Base-by-base conservation (phyloP, 202 grass and related monocot genomes). In the Saccharum hybrid region DNA sequence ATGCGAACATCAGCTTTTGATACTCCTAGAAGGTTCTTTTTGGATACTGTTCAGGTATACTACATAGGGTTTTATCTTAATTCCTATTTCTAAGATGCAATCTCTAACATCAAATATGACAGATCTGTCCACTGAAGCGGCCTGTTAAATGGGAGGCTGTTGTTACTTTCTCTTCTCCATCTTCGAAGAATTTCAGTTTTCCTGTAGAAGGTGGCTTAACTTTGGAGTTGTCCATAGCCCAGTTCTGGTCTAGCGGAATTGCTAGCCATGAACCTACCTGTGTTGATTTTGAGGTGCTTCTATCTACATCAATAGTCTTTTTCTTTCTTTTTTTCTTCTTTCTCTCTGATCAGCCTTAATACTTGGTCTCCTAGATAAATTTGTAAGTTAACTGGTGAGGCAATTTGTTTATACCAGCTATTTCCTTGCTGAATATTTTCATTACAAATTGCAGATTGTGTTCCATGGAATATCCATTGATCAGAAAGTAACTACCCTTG, bases 161-260 rank as follows among this genome's bases (percentile, higher is more conserved):
- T 76, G 96, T 87, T 82, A 95, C 86, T 81, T 98, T 98, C 84
- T 70, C 96, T 75, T 93, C 93, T 67, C 89, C 96, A 82, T 96
- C 96, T 66, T 46, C 93, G 30, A 96, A 95, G 76, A 93, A 92
- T 86, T 98, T 98, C 48, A 90, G 87, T 88, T 96, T 98, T 79
- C 75, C 87, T 46, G 87, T 98, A 74, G 88, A 96, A 90, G 90
- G 89, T 87, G 93, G 96, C 51, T 87, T 98, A 63, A 86, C 87
- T 33, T 86, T 98, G 86, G 96, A 98, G 79, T 88, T 98, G 83
- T 78, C 96, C 73, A 91, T 98, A 67, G 91, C 96, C 64, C 96
- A 98, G 81, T 98, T 98, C 70, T 98, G 96, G 96, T 98, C 96
- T 78, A 98, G 96, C 8, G 96, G 96, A 85, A 95, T 90, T 82